phyloP scores from a whole-genome alignment of 2,329 filamentous ascomycete genomes.

The Lojkania enalia region DNA sequence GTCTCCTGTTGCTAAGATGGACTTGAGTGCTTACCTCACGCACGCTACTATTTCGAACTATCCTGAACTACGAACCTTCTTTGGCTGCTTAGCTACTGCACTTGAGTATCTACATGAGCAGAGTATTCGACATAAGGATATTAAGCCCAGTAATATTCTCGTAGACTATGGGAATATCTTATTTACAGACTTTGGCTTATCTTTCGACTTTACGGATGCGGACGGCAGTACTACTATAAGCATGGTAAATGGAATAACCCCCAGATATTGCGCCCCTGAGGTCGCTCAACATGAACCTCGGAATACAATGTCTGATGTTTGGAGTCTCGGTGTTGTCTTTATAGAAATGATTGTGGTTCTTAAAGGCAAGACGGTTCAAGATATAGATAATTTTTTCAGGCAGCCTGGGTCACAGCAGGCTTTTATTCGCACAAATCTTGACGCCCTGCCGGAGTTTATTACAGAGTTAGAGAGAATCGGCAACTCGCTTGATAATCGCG shows the following conservation, averaged over 20 bases:
- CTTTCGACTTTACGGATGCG: conserved; percentile 16
- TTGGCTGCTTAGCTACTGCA: conserved; percentile 30
- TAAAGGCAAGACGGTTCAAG: conserved; percentile 9
- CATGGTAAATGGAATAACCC: conserved; percentile 16
- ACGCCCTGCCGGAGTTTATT: conserved; percentile 10
- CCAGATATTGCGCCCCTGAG: conserved; percentile 22
- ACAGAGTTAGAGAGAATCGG: conserved; percentile 9
- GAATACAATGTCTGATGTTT: conserved; percentile 20
- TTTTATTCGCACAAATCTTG: conserved; percentile 15
- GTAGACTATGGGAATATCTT: conserved; percentile 22
- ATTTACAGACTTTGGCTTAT: conserved; percentile 35
- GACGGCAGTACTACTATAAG: conserved; percentile 17
- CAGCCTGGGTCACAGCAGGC: conserved; percentile 13
- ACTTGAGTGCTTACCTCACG: conserved; percentile 21
- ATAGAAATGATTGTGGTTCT: conserved; percentile 22
- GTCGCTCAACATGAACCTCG: conserved; percentile 13
- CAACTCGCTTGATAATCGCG: conserved; percentile 11
- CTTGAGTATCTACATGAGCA: conserved; percentile 29
- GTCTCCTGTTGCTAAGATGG: conserved; percentile 25
- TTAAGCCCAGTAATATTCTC: conserved; percentile 38
- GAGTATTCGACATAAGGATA: conserved; percentile 34
- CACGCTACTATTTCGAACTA: conserved; percentile 6
- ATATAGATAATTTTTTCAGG: conserved; percentile 13
- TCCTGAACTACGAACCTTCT: conserved; percentile 22
- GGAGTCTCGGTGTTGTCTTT: conserved; percentile 22